These are phyloP conservation scores for Lantana camara DNA, from an alignment of 257 asterid genomes.

Conservation along the genomic window DNA sequence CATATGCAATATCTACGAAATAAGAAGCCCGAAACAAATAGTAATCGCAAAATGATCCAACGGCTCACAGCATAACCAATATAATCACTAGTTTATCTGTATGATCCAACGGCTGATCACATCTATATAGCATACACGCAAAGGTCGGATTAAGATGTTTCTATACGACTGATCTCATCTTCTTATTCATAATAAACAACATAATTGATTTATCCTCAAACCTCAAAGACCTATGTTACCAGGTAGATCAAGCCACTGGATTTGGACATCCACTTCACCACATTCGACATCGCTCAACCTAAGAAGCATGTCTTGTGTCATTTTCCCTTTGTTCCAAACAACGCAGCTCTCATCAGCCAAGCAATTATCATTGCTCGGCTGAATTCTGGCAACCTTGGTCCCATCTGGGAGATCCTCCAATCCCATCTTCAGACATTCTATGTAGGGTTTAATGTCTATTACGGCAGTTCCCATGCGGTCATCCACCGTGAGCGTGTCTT, in stretches of 20 bases:
- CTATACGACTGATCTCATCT: background rate
- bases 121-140: background rate
- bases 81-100: no score
- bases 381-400: slow-evolving; percentile 46
- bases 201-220: background rate
- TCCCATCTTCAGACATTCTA: slow-evolving; percentile 57
- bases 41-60: no score
- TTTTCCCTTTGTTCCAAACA: slow-evolving; percentile 57
- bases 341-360: slow-evolving; percentile 61
- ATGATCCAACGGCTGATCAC: no score
- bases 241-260: slow-evolving; percentile 60
- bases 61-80: no score
- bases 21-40: no score
- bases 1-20: no score
- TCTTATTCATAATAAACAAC: background rate
- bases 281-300: slow-evolving; percentile 57
- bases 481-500: slow-evolving; percentile 71
- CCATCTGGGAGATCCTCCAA: slow-evolving; percentile 51
- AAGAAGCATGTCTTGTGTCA: slow-evolving; percentile 66
- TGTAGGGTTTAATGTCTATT: slow-evolving; percentile 52
- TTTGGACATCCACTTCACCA: slow-evolving; percentile 67
- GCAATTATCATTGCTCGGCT: slow-evolving; percentile 50
- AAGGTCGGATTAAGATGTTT: background rate
- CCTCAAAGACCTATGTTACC: slow-evolving; percentile 30
- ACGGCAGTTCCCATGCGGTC: slow-evolving; percentile 75